phyloP scores from a whole-genome alignment of 2,329 filamentous ascomycete genomes.

The Geoglossum cookeanum region DNA sequence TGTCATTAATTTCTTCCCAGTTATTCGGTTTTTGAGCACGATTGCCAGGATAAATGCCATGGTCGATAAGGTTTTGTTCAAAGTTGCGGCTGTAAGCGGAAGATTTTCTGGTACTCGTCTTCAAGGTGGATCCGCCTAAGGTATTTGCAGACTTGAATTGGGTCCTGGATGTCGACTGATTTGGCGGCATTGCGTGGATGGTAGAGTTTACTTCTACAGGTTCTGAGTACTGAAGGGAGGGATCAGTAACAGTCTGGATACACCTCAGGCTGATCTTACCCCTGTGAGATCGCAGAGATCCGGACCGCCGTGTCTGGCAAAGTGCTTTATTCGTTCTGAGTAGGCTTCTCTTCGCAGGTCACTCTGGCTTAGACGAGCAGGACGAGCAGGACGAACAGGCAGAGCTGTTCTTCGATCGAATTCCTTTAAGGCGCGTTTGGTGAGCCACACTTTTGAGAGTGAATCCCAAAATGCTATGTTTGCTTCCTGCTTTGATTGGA shows the following conservation, averaged over 20 bases:
- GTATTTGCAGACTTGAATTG: background rate
- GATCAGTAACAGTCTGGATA: too few relatives aligned
- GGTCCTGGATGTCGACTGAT: too few relatives aligned
- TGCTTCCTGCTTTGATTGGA: constrained; percentile 2
- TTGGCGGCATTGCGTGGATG: too few relatives aligned
- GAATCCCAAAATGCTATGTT: too few relatives aligned
- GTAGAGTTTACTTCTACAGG: background rate
- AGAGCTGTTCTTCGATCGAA: constrained; percentile 8
- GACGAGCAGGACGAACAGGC: background rate
- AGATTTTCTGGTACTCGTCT: too few relatives aligned
- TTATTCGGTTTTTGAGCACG: background rate
- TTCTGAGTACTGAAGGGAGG: constrained; percentile 7
- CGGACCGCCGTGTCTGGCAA: constrained; percentile 19
- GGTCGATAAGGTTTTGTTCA: background rate
- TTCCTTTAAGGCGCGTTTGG: background rate
- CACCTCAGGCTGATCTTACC: too few relatives aligned
- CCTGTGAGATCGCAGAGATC: constrained; percentile 14
- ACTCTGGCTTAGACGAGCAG: background rate
- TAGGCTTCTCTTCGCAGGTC: background rate
- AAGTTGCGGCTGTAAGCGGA: background rate
- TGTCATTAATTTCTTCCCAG: background rate
- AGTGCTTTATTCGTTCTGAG: constrained; percentile 9
- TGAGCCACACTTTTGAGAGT: too few relatives aligned
- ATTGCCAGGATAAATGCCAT: background rate
- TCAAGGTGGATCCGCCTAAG: background rate